Conservation (phyloP, 306 rosid species). For the Quercus engelmannii region DNA sequence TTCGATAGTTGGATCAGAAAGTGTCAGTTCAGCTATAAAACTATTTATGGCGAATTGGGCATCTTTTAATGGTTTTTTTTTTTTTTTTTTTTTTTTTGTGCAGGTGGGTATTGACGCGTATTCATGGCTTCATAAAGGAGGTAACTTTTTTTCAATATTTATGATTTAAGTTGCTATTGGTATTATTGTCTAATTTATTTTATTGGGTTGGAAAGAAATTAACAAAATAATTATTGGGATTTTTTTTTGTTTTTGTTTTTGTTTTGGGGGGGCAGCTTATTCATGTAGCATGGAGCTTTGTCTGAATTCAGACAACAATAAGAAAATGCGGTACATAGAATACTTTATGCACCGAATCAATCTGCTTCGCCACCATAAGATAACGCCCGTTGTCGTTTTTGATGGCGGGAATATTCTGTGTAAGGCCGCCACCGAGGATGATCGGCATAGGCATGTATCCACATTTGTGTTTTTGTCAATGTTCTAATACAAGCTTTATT, state of each 20-base stretch:
- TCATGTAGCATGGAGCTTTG: constrained; percentile 95
- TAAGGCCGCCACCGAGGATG: constrained; percentile 43
- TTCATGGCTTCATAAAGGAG: constrained; percentile 98
- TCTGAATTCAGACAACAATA: constrained; percentile 56
- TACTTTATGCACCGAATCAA: constrained; percentile 70
- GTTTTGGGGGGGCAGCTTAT: constrained; percentile 51
- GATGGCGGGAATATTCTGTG: constrained; percentile 53
- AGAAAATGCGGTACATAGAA: constrained; percentile 64
- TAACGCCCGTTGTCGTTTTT: constrained; percentile 54
- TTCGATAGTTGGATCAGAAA: too few species aligned
- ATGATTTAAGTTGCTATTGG: neutral
- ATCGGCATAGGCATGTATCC: constrained; percentile 38
- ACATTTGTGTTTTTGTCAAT: neutral
- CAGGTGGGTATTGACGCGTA: constrained; percentile 98
- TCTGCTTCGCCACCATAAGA: constrained; percentile 45
- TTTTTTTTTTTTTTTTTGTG: constrained; percentile 6
- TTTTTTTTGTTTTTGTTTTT: neutral
- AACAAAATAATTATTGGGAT: neutral
- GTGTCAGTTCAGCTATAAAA: too few species aligned
- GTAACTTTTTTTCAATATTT: constrained; percentile 22
- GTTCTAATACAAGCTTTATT: too few species aligned
- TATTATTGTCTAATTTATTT: neutral
- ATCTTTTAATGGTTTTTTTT: neutral
- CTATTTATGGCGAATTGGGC: neutral
- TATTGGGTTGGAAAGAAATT: neutral